Conservation (phyloP, 805 yeast genomes). For the Dipodascopsis uninucleata region DNA sequence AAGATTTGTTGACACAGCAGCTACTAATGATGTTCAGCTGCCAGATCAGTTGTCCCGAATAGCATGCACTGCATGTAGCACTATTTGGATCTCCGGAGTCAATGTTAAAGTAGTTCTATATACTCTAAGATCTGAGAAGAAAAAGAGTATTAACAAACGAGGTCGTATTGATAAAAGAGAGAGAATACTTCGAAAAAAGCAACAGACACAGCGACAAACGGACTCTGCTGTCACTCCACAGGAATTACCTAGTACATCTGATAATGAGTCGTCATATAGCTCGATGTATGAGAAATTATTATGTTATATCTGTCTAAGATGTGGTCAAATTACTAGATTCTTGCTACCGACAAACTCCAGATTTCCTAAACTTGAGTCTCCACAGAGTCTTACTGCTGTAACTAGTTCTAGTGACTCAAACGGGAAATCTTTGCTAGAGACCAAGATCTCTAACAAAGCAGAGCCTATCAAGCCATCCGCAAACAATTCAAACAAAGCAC, state of each 20-base stretch:
- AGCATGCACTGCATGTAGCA: slow-evolving; percentile 19
- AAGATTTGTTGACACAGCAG: slow-evolving; percentile 11
- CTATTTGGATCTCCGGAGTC: slow-evolving; percentile 25
- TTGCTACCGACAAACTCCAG: slow-evolving; percentile 5
- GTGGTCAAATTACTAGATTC: slow-evolving; percentile 17
- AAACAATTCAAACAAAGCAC: slow-evolving; percentile 17
- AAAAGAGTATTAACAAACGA: not conserved
- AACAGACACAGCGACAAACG: not conserved
- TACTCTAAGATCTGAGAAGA: not conserved
- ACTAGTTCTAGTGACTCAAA: no score
- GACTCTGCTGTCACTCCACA: not conserved
- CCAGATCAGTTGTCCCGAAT: slow-evolving; percentile 18
- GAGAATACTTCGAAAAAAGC: slow-evolving; percentile 6
- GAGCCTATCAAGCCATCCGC: slow-evolving; percentile 3
- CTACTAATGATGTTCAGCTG: slow-evolving; percentile 2
- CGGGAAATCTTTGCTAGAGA: slow-evolving; percentile 12
- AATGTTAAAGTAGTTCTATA: slow-evolving; percentile 14
- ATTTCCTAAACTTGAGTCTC: no score
- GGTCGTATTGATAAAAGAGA: not conserved
- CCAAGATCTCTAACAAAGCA: not conserved
- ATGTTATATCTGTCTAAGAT: slow-evolving; percentile 16
- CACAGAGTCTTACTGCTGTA: no score
- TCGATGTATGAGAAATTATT: slow-evolving; percentile 4
- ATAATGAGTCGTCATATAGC: not conserved
- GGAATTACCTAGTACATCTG: not conserved